A percentile compares a stretch with the other conserved stretches of the same genome.
These are phyloP conservation scores for Fagus crenata DNA, from an alignment of 306 rosid genomes.

Conservation along the genomic window DNA sequence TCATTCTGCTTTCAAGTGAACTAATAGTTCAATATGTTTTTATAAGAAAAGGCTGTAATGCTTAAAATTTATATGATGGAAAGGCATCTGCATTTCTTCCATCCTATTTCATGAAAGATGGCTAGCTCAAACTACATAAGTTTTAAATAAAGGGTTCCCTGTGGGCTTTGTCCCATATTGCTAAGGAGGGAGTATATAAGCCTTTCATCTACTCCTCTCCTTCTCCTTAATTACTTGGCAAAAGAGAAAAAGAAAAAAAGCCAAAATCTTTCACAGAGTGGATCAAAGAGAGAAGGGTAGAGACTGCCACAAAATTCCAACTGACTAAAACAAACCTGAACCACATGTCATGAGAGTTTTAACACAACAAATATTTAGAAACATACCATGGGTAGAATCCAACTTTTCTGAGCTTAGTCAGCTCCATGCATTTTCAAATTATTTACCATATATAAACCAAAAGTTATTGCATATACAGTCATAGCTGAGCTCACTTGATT, in stretches of 20 bases:
- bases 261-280: neutral
- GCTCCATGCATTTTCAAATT: neutral
- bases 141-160: neutral
- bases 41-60: neutral
- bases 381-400: neutral
- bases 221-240: no score
- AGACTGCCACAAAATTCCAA: neutral
- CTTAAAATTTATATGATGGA: constrained; percentile 9
- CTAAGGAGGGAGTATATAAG: no score
- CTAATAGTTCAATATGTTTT: neutral
- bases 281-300: neutral
- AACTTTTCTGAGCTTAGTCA: neutral
- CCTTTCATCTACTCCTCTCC: no score
- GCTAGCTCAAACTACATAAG: neutral
- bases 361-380: neutral
- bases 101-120: neutral
- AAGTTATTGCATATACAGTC: neutral
- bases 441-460: neutral
- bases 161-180: no score
- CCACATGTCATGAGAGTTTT: neutral
- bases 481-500: neutral
- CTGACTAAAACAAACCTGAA: neutral
- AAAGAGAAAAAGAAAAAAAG: neutral
- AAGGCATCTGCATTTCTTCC: neutral
- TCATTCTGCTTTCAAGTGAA: neutral